Percentiles rank a stretch among this genome's conserved stretches.
These are phyloP conservation scores for Pseudogymnoascus sp. DNA, from an alignment of 2,329 filamentous ascomycete species.

Conservation along the genomic window DNA sequence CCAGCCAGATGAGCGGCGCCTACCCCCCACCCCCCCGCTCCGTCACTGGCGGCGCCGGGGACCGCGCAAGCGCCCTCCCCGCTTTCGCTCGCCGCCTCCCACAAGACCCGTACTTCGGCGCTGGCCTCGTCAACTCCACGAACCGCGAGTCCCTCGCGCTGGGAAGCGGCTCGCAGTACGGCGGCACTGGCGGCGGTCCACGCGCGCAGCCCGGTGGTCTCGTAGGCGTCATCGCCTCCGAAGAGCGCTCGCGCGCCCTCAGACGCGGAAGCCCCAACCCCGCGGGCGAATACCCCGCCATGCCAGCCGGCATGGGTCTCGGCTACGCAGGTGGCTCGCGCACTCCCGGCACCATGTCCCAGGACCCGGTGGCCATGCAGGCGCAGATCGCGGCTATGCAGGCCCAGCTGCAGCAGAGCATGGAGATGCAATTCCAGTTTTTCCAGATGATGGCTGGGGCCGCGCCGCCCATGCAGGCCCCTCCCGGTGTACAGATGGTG, in stretches of 20 bases:
- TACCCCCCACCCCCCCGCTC: constrained; percentile 48
- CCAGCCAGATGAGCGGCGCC: constrained; percentile 31
- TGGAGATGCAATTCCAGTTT: constrained; percentile 92
- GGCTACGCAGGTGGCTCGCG: constrained; percentile 13
- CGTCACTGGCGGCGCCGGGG: constrained; percentile 41
- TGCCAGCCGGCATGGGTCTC: constrained; percentile 23
- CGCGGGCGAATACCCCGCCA: constrained; percentile 38
- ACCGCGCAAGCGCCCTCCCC: constrained; percentile 44
- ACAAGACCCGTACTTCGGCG: constrained; percentile 76
- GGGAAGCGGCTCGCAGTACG: constrained; percentile 31
- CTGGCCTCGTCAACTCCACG: constrained; percentile 62
- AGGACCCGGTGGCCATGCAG: constrained; percentile 49
- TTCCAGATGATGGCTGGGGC: constrained; percentile 67
- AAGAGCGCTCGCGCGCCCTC: constrained; percentile 71
- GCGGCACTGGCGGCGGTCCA: constrained; percentile 34
- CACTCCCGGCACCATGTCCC: constrained; percentile 14
- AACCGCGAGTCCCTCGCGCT: constrained; percentile 69
- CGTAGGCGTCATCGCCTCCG: constrained; percentile 78
- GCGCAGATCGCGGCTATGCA: constrained; percentile 73
- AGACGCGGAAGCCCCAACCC: constrained; percentile 69
- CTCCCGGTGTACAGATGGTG: background rate
- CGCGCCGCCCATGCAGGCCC: constrained; percentile 10
- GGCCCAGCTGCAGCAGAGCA: constrained; percentile 70
- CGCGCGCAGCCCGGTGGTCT: constrained; percentile 62
- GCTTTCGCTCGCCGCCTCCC: constrained; percentile 77